Evolutionary conservation across 495 filamentous ascomycete species (phyloP).

Genomic region (Talaromyces wortmannii): DNA sequence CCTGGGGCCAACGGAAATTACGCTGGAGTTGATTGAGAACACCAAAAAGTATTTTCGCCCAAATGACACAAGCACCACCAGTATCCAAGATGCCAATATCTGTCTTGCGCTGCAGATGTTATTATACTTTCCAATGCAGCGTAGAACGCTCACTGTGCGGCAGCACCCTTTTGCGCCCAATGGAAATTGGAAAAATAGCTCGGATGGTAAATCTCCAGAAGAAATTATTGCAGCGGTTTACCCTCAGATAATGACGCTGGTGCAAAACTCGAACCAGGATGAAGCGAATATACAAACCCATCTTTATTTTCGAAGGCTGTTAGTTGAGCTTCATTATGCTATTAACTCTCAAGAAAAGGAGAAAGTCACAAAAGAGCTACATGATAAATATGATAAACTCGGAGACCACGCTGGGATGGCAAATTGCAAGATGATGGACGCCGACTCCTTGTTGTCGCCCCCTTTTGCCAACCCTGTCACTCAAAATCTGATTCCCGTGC

Average conservation of each 20-base stretch:
- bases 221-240: neutral
- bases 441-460: constrained; percentile 12
- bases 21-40: constrained; percentile 4
- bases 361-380: constrained; percentile 5
- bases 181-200: neutral
- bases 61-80: constrained; percentile 1
- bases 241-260: constrained; percentile 3
- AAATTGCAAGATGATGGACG: constrained; percentile 15
- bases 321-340: constrained; percentile 11
- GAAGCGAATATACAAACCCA: constrained; percentile 7
- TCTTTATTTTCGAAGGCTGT: constrained; percentile 8
- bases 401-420: constrained; percentile 14
- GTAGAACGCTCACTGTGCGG: neutral
- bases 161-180: neutral
- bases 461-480: constrained; percentile 15
- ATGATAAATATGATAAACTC: constrained; percentile 7
- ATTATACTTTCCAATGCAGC: neutral
- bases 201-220: constrained; percentile 4
- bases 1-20: constrained; percentile 7
- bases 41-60: constrained; percentile 3
- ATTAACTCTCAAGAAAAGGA: constrained; percentile 6
- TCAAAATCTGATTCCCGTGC: constrained; percentile 12
- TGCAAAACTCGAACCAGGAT: constrained; percentile 2
- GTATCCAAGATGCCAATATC: neutral
- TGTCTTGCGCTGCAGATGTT: neutral